phyloP scores from a whole-genome alignment of 768 basidiomycete genomes.

The Mycena olivaceomarginata region DNA sequence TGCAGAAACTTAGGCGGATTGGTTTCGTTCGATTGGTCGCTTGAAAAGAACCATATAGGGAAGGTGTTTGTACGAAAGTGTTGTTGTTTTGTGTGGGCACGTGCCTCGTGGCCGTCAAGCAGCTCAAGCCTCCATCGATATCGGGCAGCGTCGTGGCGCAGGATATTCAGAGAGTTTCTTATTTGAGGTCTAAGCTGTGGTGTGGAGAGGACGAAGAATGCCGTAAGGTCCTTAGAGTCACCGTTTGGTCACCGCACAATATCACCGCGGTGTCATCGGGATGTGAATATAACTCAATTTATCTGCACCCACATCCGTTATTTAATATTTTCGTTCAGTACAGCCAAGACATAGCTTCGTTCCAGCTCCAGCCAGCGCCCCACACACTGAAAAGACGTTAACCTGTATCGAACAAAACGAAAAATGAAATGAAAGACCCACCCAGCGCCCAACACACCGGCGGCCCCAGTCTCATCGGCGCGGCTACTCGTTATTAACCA shows the following conservation, averaged over 20 bases:
- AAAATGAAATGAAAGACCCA: slow-evolving; percentile 56
- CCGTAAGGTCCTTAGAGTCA: slow-evolving; percentile 12
- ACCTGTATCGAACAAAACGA: not conserved
- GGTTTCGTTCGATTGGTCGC: slow-evolving; percentile 20
- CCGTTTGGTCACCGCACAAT: not conserved
- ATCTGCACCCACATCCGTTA: not conserved
- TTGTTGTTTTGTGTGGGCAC: not conserved
- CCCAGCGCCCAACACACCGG: slow-evolving; percentile 88
- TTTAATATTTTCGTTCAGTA: slow-evolving; percentile 54
- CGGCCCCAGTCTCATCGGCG: slow-evolving; percentile 78
- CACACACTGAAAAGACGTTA: slow-evolving; percentile 55
- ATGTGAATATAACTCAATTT: not conserved
- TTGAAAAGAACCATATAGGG: slow-evolving; percentile 32
- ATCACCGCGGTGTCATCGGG: slow-evolving; percentile 10
- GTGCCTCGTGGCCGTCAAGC: not conserved
- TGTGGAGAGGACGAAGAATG: not conserved
- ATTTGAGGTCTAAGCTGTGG: not conserved
- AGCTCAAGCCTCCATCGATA: slow-evolving; percentile 1
- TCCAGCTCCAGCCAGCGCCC: slow-evolving; percentile 65
- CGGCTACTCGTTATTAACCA: slow-evolving; percentile 80
- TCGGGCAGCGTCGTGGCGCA: not conserved
- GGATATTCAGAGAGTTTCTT: slow-evolving; percentile 10
- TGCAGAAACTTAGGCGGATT: slow-evolving; percentile 39
- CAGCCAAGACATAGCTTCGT: slow-evolving; percentile 70
- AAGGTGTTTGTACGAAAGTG: not conserved